These are phyloP conservation scores for Oryza australiensis DNA, from an alignment of 176 grass and related monocot species.

Conservation along the genomic window DNA sequence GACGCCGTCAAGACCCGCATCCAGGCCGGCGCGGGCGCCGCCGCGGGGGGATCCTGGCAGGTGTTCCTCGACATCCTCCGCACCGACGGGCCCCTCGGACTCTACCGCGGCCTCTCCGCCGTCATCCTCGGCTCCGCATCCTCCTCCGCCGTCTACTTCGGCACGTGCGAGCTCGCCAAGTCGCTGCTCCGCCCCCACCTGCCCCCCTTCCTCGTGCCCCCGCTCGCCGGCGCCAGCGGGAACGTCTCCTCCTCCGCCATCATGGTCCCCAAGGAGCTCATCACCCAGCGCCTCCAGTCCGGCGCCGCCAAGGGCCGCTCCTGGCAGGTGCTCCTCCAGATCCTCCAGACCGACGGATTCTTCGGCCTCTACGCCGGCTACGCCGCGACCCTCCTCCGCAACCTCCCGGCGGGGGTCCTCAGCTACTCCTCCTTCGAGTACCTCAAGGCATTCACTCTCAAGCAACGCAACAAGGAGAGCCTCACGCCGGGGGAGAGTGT, in stretches of 20 bases:
- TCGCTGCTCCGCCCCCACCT: slow-evolving; percentile 55
- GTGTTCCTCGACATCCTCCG: slow-evolving; percentile 71
- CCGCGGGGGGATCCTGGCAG: slow-evolving; percentile 52
- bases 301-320: slow-evolving; percentile 65
- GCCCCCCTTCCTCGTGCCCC: slow-evolving; percentile 65
- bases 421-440: slow-evolving; percentile 98
- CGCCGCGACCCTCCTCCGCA: slow-evolving; percentile 83
- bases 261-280: slow-evolving; percentile 98
- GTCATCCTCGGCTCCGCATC: slow-evolving; percentile 77
- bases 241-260: slow-evolving; percentile 86
- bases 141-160: slow-evolving; percentile 90
- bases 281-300: slow-evolving; percentile 92
- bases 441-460: slow-evolving; percentile 78
- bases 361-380: slow-evolving; percentile 85
- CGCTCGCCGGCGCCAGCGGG: slow-evolving; percentile 77
- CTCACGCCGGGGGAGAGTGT: slow-evolving; percentile 79
- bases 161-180: slow-evolving; percentile 93
- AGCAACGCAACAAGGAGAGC: slow-evolving; percentile 23
- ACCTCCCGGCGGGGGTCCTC: slow-evolving; percentile 71
- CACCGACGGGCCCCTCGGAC: slow-evolving; percentile 57
- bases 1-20: slow-evolving; percentile 90
- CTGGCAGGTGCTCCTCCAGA: slow-evolving; percentile 71
- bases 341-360: slow-evolving; percentile 64
- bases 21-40: slow-evolving; percentile 55
- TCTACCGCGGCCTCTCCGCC: slow-evolving; percentile 80